These are phyloP conservation scores for Trichophyton simii DNA, from an alignment of 2,329 filamentous ascomycete genomes.

Conservation along the genomic window DNA sequence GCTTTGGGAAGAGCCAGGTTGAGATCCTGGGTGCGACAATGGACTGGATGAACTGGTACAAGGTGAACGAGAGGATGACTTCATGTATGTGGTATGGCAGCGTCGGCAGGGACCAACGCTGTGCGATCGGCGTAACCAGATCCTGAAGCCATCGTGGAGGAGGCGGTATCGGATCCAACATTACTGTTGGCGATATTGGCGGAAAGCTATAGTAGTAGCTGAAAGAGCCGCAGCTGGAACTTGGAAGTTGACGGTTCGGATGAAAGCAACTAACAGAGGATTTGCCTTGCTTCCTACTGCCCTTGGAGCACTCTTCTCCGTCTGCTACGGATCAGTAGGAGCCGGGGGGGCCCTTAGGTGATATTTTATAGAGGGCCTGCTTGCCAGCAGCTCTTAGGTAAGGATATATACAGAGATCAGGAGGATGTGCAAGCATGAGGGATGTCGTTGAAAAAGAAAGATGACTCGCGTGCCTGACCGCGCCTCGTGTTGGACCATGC, in stretches of 20 bases:
- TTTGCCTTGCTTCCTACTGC: neutral
- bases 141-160: constrained; percentile 41
- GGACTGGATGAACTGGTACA: constrained; percentile 46
- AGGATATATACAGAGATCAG: neutral
- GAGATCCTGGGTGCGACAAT: constrained; percentile 46
- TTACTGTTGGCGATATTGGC: constrained; percentile 13
- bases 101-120: constrained; percentile 41
- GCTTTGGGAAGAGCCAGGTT: constrained; percentile 39
- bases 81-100: constrained; percentile 52
- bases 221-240: neutral
- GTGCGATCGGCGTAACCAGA: constrained; percentile 39
- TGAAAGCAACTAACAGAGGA: neutral
- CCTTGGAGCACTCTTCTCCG: neutral
- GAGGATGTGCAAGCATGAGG: neutral
- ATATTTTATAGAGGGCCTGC: neutral
- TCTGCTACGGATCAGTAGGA: neutral
- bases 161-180: constrained; percentile 33
- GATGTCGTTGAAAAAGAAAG: neutral
- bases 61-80: constrained; percentile 41
- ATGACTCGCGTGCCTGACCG: constrained; percentile 2
- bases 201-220: neutral
- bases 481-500: neutral
- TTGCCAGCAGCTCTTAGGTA: neutral
- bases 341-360: neutral
- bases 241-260: neutral